Percentiles rank a stretch among this genome's conserved stretches.
These are phyloP conservation scores for Triadica sebifera DNA, from an alignment of 345 rosid species.

Conservation along the genomic window DNA sequence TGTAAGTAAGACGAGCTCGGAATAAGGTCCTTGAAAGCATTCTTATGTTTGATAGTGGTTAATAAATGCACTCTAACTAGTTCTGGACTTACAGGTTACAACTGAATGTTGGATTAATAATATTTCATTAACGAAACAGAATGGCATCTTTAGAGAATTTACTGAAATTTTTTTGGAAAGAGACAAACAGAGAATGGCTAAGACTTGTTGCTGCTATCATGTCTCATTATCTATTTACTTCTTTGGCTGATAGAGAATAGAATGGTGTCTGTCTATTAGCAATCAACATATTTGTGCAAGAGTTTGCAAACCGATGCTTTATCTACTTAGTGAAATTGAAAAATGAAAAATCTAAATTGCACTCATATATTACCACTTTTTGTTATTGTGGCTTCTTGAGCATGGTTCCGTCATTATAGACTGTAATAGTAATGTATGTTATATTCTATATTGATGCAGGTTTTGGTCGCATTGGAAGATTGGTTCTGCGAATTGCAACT, in stretches of 20 bases:
- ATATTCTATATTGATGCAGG: constrained; percentile 44
- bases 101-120: not conserved
- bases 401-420: not conserved
- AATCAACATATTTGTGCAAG: not conserved
- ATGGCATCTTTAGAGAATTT: not conserved
- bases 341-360: not conserved
- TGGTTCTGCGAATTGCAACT: constrained; percentile 87
- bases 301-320: not conserved
- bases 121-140: not conserved
- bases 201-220: not conserved
- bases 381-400: not conserved
- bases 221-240: not conserved
- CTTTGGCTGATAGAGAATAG: not conserved
- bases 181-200: not conserved
- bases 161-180: not conserved
- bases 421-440: not conserved
- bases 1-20: not conserved
- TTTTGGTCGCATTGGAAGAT: constrained; percentile 97
- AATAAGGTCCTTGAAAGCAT: not conserved
- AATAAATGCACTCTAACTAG: not conserved
- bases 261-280: too few relatives aligned
- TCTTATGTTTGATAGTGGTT: not conserved
- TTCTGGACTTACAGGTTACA: not conserved
- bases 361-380: not conserved
- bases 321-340: too few relatives aligned